Conservation (phyloP, 2,329 filamentous ascomycete genomes). For the Curvularia verruculosa region DNA sequence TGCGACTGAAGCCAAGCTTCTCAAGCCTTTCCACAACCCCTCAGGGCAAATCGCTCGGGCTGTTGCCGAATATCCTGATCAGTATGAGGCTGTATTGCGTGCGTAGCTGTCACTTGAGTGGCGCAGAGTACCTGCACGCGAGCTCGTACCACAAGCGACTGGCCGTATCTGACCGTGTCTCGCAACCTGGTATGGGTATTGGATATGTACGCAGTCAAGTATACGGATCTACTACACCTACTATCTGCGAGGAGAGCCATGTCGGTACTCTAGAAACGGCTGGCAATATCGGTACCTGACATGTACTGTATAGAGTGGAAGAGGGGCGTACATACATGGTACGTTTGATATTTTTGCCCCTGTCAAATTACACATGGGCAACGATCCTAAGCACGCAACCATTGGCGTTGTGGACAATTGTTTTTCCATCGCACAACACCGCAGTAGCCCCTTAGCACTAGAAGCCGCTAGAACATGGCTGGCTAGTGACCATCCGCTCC, state of each 20-base stretch:
- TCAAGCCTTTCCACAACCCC: constrained; percentile 15
- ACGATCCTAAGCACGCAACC: constrained; percentile 10
- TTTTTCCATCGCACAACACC: constrained; percentile 13
- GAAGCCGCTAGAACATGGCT: neutral
- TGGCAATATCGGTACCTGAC: constrained; percentile 4
- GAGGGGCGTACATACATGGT: neutral
- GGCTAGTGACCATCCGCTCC: constrained; percentile 6
- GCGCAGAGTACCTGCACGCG: constrained; percentile 8
- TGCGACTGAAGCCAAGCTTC: neutral
- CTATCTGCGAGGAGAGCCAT: constrained; percentile 2
- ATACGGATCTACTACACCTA: constrained; percentile 3
- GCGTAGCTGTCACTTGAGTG: constrained; percentile 14
- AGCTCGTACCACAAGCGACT: constrained; percentile 4
- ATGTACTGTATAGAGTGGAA: neutral
- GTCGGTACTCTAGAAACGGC: neutral
- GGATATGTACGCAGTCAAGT: constrained; percentile 14
- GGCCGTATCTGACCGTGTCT: neutral
- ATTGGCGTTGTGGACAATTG: constrained; percentile 6
- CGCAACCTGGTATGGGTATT: constrained; percentile 13
- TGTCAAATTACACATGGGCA: neutral
- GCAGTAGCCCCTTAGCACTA: constrained; percentile 5
- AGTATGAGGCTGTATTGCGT: constrained; percentile 2
- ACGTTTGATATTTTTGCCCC: neutral
- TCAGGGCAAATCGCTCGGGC: neutral
- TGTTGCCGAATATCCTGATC: neutral